These are phyloP conservation scores for Beauveria scarabaeidicola DNA, from an alignment of 2,329 filamentous ascomycete species.

Conservation along the genomic window DNA sequence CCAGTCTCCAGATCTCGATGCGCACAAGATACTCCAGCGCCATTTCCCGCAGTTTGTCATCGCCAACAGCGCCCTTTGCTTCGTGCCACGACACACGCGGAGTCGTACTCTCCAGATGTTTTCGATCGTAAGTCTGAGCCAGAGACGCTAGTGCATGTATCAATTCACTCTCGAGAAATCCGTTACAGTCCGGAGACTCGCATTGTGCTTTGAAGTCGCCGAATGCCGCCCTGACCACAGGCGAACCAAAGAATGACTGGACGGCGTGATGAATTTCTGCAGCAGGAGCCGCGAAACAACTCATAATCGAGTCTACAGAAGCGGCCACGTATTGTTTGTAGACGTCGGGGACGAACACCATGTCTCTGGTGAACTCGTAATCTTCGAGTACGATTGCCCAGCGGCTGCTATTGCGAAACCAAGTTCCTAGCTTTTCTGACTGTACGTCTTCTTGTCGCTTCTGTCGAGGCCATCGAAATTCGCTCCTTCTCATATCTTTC, in stretches of 20 bases:
- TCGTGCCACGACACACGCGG: not conserved
- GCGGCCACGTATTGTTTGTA: not conserved
- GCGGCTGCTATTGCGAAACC: not conserved
- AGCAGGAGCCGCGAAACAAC: not conserved
- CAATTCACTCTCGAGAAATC: not conserved
- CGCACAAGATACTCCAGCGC: not conserved
- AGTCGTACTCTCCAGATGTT: not conserved
- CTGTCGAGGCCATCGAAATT: not conserved
- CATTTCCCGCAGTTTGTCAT: constrained; percentile 12
- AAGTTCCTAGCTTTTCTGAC: not conserved
- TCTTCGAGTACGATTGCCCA: not conserved
- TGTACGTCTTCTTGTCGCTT: not conserved
- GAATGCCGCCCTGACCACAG: constrained; percentile 2
- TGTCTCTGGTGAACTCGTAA: not conserved
- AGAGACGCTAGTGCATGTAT: not conserved
- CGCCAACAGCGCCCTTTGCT: not conserved
- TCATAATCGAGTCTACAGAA: not conserved
- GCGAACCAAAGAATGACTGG: not conserved
- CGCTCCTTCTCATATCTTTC: not conserved
- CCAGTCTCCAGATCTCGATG: constrained; percentile 5
- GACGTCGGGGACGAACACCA: not conserved
- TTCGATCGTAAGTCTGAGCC: not conserved
- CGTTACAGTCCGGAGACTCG: not conserved
- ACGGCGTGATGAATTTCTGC: not conserved
- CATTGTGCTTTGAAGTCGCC: not conserved